phyloP scores from a whole-genome alignment of 768 basidiomycete species.

The Porphyrellus cyaneotinctus region DNA sequence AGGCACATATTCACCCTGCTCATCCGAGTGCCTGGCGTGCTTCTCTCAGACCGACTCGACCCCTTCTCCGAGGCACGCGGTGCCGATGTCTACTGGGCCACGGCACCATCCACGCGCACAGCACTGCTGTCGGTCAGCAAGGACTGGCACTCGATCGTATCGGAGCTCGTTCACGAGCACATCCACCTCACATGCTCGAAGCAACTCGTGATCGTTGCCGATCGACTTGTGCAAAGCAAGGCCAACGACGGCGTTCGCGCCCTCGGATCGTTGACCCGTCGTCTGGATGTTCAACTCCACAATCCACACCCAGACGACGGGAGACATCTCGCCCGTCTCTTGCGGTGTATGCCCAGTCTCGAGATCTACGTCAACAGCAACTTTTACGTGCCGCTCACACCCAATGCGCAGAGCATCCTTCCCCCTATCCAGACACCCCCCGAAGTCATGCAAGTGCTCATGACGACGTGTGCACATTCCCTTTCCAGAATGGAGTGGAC shows the following conservation, averaged over 20 bases:
- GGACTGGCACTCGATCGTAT: constrained; percentile 35
- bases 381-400: constrained; percentile 23
- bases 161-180: constrained; percentile 40
- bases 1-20: constrained; percentile 35
- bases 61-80: constrained; percentile 36
- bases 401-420: constrained; percentile 17
- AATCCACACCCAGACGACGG: constrained; percentile 24
- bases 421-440: constrained; percentile 27
- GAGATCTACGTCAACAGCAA: constrained; percentile 42
- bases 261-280: constrained; percentile 38
- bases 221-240: constrained; percentile 33
- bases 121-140: constrained; percentile 36
- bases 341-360: constrained; percentile 42
- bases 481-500: constrained; percentile 45
- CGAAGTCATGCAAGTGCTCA: constrained; percentile 34
- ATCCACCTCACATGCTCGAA: constrained; percentile 34
- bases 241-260: constrained; percentile 17
- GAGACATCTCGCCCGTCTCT: constrained; percentile 32
- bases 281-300: constrained; percentile 41
- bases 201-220: constrained; percentile 34
- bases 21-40: constrained; percentile 32
- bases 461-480: constrained; percentile 30
- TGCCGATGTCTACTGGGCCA: constrained; percentile 30
- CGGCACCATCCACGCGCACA: constrained; percentile 26
- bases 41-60: constrained; percentile 35